phyloP scores from a whole-genome alignment of 2,329 filamentous ascomycete genomes.

The Alternaria panax region DNA sequence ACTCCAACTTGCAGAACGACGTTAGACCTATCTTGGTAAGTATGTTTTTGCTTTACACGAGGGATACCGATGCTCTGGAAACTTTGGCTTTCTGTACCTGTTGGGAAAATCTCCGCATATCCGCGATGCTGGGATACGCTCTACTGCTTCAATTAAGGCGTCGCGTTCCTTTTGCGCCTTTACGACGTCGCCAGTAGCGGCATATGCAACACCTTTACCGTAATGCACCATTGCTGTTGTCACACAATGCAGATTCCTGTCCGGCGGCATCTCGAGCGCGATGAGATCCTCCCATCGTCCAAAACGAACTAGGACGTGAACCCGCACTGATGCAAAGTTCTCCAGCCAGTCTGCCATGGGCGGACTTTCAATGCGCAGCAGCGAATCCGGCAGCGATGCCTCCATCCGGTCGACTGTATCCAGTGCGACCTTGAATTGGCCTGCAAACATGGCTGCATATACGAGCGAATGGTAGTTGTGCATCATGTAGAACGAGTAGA shows the following conservation, averaged over 20 bases:
- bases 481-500: slow-evolving; percentile 78
- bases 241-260: slow-evolving; percentile 69
- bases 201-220: slow-evolving; percentile 71
- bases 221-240: slow-evolving; percentile 75
- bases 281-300: slow-evolving; percentile 74
- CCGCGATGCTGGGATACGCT: slow-evolving; percentile 64
- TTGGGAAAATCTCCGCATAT: slow-evolving; percentile 72
- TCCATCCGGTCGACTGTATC: slow-evolving; percentile 68
- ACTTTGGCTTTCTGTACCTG: slow-evolving; percentile 38
- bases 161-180: slow-evolving; percentile 62
- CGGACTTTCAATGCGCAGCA: slow-evolving; percentile 70
- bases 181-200: slow-evolving; percentile 63
- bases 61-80: neutral
- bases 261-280: slow-evolving; percentile 62
- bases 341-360: slow-evolving; percentile 82
- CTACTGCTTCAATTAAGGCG: slow-evolving; percentile 61
- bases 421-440: slow-evolving; percentile 67
- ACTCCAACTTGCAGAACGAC: slow-evolving; percentile 67
- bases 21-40: slow-evolving; percentile 49
- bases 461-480: slow-evolving; percentile 79
- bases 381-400: slow-evolving; percentile 65
- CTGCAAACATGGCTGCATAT: slow-evolving; percentile 81
- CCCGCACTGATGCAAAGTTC: slow-evolving; percentile 70
- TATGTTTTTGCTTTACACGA: neutral
- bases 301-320: slow-evolving; percentile 76